phyloP scores from a whole-genome alignment of 176 grass and related monocot genomes.

The Saccharum spontaneum region DNA sequence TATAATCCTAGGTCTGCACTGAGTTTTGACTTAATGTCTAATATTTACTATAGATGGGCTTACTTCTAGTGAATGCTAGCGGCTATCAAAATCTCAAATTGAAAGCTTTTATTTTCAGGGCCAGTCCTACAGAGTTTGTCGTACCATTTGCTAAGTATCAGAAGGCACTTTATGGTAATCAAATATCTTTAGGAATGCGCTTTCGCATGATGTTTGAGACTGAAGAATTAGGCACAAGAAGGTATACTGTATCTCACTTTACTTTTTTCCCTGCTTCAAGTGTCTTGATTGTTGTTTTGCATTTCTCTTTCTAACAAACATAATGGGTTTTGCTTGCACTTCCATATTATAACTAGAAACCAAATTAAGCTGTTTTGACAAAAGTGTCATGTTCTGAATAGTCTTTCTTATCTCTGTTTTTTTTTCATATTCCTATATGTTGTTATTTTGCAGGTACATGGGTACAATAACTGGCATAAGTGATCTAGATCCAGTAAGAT shows the following conservation, averaged over 20 bases:
- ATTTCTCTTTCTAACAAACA: background rate
- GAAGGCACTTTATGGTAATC: conserved; percentile 74
- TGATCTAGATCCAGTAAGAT: conserved; percentile 80
- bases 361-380: background rate
- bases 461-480: conserved; percentile 85
- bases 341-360: conserved; percentile 9
- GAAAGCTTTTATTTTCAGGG: conserved; percentile 51
- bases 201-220: conserved; percentile 94
- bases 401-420: background rate
- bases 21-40: background rate
- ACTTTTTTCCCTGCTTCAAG: conserved; percentile 4
- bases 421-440: background rate
- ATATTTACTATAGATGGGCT: background rate
- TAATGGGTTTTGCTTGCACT: background rate
- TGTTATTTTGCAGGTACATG: conserved; percentile 68
- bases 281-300: background rate
- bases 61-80: background rate
- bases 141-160: conserved; percentile 78
- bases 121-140: conserved; percentile 90
- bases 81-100: conserved; percentile 25
- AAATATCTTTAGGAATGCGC: conserved; percentile 86
- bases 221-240: conserved; percentile 78
- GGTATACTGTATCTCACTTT: conserved; percentile 38
- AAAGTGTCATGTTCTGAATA: background rate
- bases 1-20: conserved; percentile 82